These are phyloP conservation scores for Trametes versicolor DNA, from an alignment of 1,284 basidiomycete species.

Conservation along the genomic window DNA sequence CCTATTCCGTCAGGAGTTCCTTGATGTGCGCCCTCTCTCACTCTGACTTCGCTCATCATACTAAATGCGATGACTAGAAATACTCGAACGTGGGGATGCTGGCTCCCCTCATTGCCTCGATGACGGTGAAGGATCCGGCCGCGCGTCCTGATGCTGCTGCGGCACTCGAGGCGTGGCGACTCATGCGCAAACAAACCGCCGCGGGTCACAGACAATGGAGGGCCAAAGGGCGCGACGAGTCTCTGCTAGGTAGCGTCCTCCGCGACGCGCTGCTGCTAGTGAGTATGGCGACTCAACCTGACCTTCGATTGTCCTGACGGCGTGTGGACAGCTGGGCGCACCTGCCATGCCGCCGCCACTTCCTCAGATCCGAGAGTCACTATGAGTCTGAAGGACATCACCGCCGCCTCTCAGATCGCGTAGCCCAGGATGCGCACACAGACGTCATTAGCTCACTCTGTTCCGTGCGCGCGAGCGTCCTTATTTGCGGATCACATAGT, in stretches of 20 bases:
- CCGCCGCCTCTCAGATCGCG: too few relatives aligned
- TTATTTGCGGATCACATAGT: too few relatives aligned
- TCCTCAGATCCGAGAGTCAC: too few relatives aligned
- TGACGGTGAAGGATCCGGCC: background rate
- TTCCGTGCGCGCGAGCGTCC: too few relatives aligned
- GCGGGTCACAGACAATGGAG: background rate
- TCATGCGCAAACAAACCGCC: background rate
- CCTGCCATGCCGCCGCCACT: too few relatives aligned
- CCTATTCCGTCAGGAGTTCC: conserved; percentile 16
- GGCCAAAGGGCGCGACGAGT: background rate
- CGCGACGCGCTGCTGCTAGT: background rate
- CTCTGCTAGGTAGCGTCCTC: background rate
- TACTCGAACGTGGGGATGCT: background rate
- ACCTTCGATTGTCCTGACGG: too few relatives aligned
- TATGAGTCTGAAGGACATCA: too few relatives aligned
- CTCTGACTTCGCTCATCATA: background rate
- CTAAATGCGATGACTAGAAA: background rate
- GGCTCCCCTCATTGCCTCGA: background rate
- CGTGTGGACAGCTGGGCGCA: too few relatives aligned
- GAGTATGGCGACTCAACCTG: background rate
- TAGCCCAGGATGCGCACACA: too few relatives aligned
- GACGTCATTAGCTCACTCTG: too few relatives aligned
- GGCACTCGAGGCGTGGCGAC: background rate
- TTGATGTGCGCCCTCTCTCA: background rate
- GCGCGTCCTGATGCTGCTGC: background rate